Base-by-base conservation (phyloP, 192 early-diverging fungal species). In the Entophlyctis helioformis region DNA sequence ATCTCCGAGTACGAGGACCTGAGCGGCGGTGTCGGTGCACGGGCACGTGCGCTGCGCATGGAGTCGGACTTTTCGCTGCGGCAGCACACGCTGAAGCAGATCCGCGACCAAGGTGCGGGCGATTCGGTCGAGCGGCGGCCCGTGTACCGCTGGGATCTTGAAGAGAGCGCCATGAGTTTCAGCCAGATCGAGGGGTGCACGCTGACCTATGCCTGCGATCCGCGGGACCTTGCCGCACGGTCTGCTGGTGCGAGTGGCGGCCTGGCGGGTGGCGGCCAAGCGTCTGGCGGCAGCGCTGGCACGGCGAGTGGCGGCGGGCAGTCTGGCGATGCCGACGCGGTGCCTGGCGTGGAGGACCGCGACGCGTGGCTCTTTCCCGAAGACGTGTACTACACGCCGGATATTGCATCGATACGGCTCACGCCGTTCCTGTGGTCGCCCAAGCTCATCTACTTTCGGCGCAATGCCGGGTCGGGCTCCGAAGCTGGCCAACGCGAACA, bases 341-440 rank as follows among this genome's bases (percentile, higher is more conserved):
- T 6, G 39, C 7, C 6, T 11, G 20, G 10, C 13, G 7, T 15
- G 42, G 25, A 61, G 32, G 59, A 65, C 16, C 39, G 54, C 22
- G 22, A 45, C 19, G 46, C 48, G 18, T 80, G 77, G 77, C 37
- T 72, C 13, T 60, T 77, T 51, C 44, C 62, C 11, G 64, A 72
- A 39, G 74, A 80, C 51, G 71, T 56, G 51, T 53, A 70, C 13
- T 75, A 71, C 29, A 39, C 78, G 21, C 43, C 4, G 4, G 5
- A 11, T 11, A 22, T 40, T 40, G 20, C 4, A 1, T 32, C 64
- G 6, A 42, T 71, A 3, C 39, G 42, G 18, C 66, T 80, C 19
- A 51, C 76, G 2, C 72, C 81, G 0, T 74, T 83, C 42, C 61
- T 72, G 19, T 80, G 67, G 57, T 51, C 72, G 9, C 81, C 81